phyloP scores from a whole-genome alignment of 1,284 basidiomycete species.

The Baeospora myosura region DNA sequence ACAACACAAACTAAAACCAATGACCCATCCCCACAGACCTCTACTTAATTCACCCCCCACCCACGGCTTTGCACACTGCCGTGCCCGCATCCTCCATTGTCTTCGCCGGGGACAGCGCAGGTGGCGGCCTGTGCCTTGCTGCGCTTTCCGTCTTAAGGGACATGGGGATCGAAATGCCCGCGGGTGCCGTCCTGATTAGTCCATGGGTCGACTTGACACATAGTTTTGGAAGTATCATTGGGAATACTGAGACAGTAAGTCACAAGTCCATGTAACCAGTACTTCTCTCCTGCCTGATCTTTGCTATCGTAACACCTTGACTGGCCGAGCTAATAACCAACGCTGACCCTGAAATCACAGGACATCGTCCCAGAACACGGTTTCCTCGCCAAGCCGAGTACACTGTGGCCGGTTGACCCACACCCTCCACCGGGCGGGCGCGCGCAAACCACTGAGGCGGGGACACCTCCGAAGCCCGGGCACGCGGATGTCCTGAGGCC shows the following conservation, averaged over 20 bases:
- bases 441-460: constrained; percentile 29
- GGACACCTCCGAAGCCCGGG: constrained; percentile 42
- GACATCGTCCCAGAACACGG: constrained; percentile 60
- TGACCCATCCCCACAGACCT: constrained; percentile 43
- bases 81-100: constrained; percentile 71
- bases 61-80: constrained; percentile 58
- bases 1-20: background rate
- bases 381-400: constrained; percentile 53
- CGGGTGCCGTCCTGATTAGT: constrained; percentile 71
- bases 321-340: too few species aligned
- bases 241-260: constrained; percentile 61
- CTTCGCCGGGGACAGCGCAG: constrained; percentile 77
- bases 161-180: constrained; percentile 63
- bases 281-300: constrained; percentile 12
- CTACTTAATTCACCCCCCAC: constrained; percentile 74
- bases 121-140: constrained; percentile 66
- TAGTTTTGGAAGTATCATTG: constrained; percentile 74
- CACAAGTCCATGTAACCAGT: constrained; percentile 21
- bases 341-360: too few species aligned
- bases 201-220: constrained; percentile 85
- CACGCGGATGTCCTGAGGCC: constrained; percentile 44
- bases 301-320: too few species aligned
- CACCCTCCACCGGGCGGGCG: constrained; percentile 30
- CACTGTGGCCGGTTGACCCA: constrained; percentile 46
- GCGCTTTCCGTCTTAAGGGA: constrained; percentile 74